These are phyloP conservation scores for Penicillium verrucosum DNA, from an alignment of 2,329 filamentous ascomycete species.

Conservation along the genomic window DNA sequence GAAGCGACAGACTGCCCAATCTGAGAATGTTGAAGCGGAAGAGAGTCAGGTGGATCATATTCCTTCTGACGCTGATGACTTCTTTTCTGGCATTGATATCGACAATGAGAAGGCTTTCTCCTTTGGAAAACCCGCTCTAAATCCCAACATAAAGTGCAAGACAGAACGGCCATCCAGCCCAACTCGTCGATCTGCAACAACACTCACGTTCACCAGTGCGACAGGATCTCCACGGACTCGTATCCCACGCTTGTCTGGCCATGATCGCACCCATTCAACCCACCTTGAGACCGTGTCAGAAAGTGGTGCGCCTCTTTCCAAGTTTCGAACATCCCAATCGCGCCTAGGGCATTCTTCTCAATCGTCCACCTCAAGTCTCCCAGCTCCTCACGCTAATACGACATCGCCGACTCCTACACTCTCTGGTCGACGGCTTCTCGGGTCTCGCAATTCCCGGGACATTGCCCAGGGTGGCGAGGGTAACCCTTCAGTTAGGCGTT, in stretches of 20 bases:
- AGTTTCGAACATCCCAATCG: constrained; percentile 62
- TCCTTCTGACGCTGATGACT: constrained; percentile 61
- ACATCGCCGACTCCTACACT: constrained; percentile 57
- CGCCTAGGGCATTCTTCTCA: constrained; percentile 66
- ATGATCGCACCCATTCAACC: constrained; percentile 69
- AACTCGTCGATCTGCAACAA: constrained; percentile 68
- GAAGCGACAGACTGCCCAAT: constrained; percentile 58
- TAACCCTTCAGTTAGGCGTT: constrained; percentile 53
- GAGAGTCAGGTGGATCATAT: constrained; percentile 17
- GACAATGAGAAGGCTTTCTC: constrained; percentile 80
- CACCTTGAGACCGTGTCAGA: constrained; percentile 87
- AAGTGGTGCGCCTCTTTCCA: constrained; percentile 69
- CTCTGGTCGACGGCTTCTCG: constrained; percentile 60
- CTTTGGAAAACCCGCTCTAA: constrained; percentile 74
- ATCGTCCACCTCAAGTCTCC: constrained; percentile 63
- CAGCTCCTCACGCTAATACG: constrained; percentile 59
- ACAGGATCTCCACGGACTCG: constrained; percentile 59
- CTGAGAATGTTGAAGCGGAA: constrained; percentile 31
- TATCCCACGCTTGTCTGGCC: constrained; percentile 71
- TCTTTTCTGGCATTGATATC: constrained; percentile 81
- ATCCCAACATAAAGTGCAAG: constrained; percentile 90
- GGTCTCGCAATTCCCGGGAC: constrained; percentile 38
- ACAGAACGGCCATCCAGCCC: constrained; percentile 66
- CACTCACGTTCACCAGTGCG: constrained; percentile 88
- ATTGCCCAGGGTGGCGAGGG: constrained; percentile 42